Evolutionary conservation across 2,329 filamentous ascomycete genomes (phyloP).

Genomic region (Stromatinia cepivora): DNA sequence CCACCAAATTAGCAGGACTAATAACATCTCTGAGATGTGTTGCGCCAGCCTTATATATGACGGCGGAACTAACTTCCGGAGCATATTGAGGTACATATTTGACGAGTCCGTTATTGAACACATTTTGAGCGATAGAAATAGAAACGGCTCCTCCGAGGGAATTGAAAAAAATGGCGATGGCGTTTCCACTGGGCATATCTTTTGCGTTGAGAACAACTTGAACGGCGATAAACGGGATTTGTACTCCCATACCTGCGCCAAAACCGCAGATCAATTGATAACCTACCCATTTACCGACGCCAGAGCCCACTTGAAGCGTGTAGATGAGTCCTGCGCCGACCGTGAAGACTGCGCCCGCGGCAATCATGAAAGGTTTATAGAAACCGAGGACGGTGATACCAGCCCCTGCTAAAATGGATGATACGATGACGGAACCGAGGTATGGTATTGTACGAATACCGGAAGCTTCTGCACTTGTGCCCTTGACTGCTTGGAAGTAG

Average conservation of each 20-base stretch:
- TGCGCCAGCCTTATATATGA: slow-evolving; percentile 46
- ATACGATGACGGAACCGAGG: slow-evolving; percentile 47
- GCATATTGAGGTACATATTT: slow-evolving; percentile 39
- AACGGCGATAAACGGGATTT: slow-evolving; percentile 53
- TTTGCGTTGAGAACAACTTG: slow-evolving; percentile 52
- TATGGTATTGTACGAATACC: slow-evolving; percentile 48
- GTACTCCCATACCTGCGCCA: slow-evolving; percentile 47
- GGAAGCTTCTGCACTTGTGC: slow-evolving; percentile 43
- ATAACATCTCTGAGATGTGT: slow-evolving; percentile 45
- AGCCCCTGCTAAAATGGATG: slow-evolving; percentile 45
- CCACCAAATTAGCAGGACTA: slow-evolving; percentile 38
- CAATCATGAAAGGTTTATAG: slow-evolving; percentile 50
- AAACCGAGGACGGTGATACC: slow-evolving; percentile 45
- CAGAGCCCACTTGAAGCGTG: slow-evolving; percentile 45
- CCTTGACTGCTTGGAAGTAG: slow-evolving; percentile 53
- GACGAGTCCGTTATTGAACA: slow-evolving; percentile 42
- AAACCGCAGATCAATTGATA: slow-evolving; percentile 53
- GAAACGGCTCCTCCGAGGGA: slow-evolving; percentile 60
- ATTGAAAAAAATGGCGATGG: slow-evolving; percentile 58
- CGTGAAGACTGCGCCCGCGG: slow-evolving; percentile 47
- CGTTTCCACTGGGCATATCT: slow-evolving; percentile 56
- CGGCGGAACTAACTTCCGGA: slow-evolving; percentile 43
- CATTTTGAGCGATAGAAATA: slow-evolving; percentile 55
- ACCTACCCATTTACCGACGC: slow-evolving; percentile 51
- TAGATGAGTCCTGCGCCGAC: slow-evolving; percentile 49